A percentile compares a stretch with the other conserved stretches of the same genome.
These are phyloP conservation scores for Diutina siamensis DNA, from an alignment of 1,139 yeast genomes.

Conservation along the genomic window DNA sequence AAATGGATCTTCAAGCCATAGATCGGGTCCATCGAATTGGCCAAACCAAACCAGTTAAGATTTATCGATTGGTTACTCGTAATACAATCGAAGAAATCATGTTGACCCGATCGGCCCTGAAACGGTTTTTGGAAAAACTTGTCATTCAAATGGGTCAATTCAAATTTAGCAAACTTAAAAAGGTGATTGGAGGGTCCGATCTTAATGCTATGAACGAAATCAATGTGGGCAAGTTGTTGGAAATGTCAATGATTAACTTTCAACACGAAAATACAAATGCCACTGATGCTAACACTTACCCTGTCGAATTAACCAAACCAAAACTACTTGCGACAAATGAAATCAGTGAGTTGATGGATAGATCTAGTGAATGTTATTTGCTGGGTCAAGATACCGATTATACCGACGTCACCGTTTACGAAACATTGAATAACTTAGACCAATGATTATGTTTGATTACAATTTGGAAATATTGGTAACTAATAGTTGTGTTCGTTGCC, in stretches of 20 bases:
- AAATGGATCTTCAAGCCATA: conserved; percentile 91
- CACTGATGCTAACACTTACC: not conserved
- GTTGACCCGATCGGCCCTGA: conserved; percentile 64
- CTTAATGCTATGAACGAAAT: conserved; percentile 7
- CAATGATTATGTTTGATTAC: not conserved
- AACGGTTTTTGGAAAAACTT: conserved; percentile 67
- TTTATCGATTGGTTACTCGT: conserved; percentile 63
- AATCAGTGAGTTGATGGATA: conserved; percentile 41
- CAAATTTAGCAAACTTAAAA: conserved; percentile 20
- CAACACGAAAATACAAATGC: not conserved
- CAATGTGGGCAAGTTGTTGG: not conserved
- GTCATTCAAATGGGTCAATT: conserved; percentile 82
- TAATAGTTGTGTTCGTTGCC: not conserved
- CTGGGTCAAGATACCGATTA: conserved; percentile 15
- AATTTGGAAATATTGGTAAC: no score
- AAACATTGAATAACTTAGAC: conserved; percentile 34
- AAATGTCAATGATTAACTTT: not conserved
- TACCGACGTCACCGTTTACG: conserved; percentile 39
- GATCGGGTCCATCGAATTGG: conserved; percentile 94
- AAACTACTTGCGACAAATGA: conserved; percentile 28
- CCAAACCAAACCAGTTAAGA: conserved; percentile 70
- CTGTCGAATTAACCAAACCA: no score
- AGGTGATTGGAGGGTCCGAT: conserved; percentile 10
- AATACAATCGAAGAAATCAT: conserved; percentile 79
- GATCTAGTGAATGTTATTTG: conserved; percentile 36